Evolutionary conservation across 78 protist species (phyloP), one percentile per base, ranked within the genome.

Genomic region (Bodo saltans): DNA sequence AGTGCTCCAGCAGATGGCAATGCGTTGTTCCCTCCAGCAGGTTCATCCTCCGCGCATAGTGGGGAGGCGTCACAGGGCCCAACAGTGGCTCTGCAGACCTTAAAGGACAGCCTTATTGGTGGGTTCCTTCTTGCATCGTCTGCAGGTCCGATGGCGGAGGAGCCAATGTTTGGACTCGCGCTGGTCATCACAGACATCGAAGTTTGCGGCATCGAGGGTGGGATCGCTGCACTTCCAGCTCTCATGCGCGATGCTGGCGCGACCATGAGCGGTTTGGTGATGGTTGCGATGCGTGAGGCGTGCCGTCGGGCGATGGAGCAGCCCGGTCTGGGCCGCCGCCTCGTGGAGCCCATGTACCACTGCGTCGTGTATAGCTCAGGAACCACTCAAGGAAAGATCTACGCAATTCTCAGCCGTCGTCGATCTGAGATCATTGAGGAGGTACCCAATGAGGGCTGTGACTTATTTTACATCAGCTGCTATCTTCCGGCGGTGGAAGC

Each of bases 131-230:
- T 95, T 68, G 97, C 96, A 0, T 72, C 89, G 17, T 25, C 52
- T 3, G 53, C 83, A 1, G 99, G 99, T 1, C 98, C 99, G 11
- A 38, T 97, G 29, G 96, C 98, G 86, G 97, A 92, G 12, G 99
- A 98, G 74, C 99, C 99, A n/a, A 79, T 97, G 92, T 70, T 17
- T 35, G 97, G 97, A 1, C 98, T 97, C 28, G 40, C 86, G 42
- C 68, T 96, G 39, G 83, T 85, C 3, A 42, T 96, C 38, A 88
- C 79, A 3, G 72, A 0, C 28, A 29, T 86, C 26, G 32, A 67
- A 30, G 17, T 85, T 3, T 78, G 0, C 1, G 83, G 0, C 8
- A n/a, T 11, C 0, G 0, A 1, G 67, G 25, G n/a, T n/a, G n/a
- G n/a, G n/a, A n/a, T n/a, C n/a, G n/a, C n/a, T n/a, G n/a, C n/a